Evolutionary conservation across 176 grass and related monocot species (phyloP).

Genomic region (Thalia dealbata): DNA sequence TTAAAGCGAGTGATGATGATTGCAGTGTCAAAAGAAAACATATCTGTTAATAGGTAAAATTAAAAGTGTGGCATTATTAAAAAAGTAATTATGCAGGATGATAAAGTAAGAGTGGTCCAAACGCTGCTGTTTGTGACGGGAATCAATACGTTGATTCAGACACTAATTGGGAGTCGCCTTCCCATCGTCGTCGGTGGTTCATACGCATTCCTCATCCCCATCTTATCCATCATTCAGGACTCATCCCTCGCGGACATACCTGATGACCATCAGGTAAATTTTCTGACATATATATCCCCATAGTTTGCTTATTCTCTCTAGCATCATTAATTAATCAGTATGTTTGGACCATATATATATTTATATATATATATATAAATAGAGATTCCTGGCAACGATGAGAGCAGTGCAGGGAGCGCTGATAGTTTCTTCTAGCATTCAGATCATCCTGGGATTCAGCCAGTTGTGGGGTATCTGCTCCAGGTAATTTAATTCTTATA

Average conservation of each 20-base stretch:
- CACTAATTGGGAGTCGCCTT: conserved; percentile 80
- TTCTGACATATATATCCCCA: no score
- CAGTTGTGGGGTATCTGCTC: conserved; percentile 98
- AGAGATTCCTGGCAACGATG: conserved; percentile 97
- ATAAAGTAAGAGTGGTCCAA: conserved; percentile 89
- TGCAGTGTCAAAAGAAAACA: no score
- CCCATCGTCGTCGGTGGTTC: conserved; percentile 79
- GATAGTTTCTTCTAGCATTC: conserved; percentile 95
- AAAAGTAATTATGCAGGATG: no score
- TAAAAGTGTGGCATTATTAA: no score
- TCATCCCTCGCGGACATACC: conserved; percentile 43
- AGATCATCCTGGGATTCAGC: conserved; percentile 96
- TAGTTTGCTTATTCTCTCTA: no score
- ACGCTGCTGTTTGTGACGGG: conserved; percentile 90
- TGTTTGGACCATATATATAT: not conserved
- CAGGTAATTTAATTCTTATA: no score
- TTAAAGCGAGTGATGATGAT: no score
- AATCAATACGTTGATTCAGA: conserved; percentile 93
- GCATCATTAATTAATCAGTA: no score
- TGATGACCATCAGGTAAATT: conserved; percentile 52
- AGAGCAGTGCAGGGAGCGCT: conserved; percentile 81
- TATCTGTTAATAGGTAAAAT: no score
- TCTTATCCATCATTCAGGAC: conserved; percentile 71
- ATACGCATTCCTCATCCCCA: conserved; percentile 75
- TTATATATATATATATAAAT: conserved; percentile 1